Conservation (phyloP, 306 rosid species). For the Abrus precatorius region DNA sequence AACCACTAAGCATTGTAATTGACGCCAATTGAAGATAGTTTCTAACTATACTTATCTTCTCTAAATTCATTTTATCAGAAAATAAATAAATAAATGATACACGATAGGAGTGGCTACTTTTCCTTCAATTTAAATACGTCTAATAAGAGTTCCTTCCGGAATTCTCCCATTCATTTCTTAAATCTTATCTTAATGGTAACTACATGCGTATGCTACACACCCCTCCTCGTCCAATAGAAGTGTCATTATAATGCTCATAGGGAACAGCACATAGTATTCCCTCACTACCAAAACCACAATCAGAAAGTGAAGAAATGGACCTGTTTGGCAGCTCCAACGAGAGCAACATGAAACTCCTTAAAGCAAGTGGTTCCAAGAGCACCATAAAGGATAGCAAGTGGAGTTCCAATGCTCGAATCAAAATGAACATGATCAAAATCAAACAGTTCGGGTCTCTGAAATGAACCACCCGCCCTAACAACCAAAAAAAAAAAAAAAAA, state of each 20-base stretch:
- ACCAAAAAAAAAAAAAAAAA: conserved; percentile 15
- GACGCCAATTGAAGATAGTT: conserved; percentile 5
- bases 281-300: conserved; percentile 18
- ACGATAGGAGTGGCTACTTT: background rate
- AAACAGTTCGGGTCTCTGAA: conserved; percentile 80
- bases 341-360: conserved; percentile 77
- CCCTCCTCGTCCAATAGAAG: background rate
- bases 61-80: background rate
- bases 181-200: background rate
- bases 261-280: conserved; percentile 21
- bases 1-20: background rate
- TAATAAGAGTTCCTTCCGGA: background rate
- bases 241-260: conserved; percentile 13
- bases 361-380: conserved; percentile 92
- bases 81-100: conserved; percentile 9
- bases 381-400: conserved; percentile 88
- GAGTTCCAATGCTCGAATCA: conserved; percentile 72
- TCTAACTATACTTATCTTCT: conserved; percentile 1
- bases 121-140: background rate
- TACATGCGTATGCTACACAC: background rate
- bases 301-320: conserved; percentile 50
- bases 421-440: conserved; percentile 91
- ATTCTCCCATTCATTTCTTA: background rate
- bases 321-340: conserved; percentile 84
- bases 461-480: conserved; percentile 64